A percentile compares a stretch with the other conserved stretches of the same genome.
phyloP scores from a whole-genome alignment of 2,329 filamentous ascomycete genomes.

The Colletotrichum lentis region DNA sequence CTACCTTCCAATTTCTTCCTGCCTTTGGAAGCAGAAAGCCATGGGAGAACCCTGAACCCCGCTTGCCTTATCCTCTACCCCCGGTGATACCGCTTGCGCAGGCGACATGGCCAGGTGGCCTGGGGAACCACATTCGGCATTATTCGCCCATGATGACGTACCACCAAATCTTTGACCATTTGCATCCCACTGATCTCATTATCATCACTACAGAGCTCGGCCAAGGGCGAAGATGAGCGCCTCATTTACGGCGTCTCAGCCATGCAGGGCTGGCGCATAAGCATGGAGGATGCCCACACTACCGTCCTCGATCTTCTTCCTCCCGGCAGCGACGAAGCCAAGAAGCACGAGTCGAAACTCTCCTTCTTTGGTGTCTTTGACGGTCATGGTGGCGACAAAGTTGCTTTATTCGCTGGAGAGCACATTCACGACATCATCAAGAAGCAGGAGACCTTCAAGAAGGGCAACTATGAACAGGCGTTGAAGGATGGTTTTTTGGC shows the following conservation, averaged over 20 bases:
- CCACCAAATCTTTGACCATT: neutral
- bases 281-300: slow-evolving; percentile 98
- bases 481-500: slow-evolving; percentile 97
- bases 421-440: slow-evolving; percentile 93
- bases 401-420: slow-evolving; percentile 90
- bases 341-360: slow-evolving; percentile 75
- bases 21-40: neutral
- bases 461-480: slow-evolving; percentile 91
- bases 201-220: slow-evolving; percentile 72
- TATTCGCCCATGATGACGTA: slow-evolving; percentile 30
- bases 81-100: slow-evolving; percentile 23
- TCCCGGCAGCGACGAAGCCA: slow-evolving; percentile 60
- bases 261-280: slow-evolving; percentile 99
- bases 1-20: neutral
- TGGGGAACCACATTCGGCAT: neutral
- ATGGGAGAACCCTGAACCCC: slow-evolving; percentile 7
- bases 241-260: slow-evolving; percentile 93
- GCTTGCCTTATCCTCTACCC: slow-evolving; percentile 4
- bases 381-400: slow-evolving; percentile 96
- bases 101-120: slow-evolving; percentile 19
- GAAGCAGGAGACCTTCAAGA: slow-evolving; percentile 93
- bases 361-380: slow-evolving; percentile 99
- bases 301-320: slow-evolving; percentile 86
- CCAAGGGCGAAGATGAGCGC: slow-evolving; percentile 89
- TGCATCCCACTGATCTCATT: slow-evolving; percentile 25